phyloP scores from a whole-genome alignment of 2,329 filamentous ascomycete genomes.

The Pseudocercospora musae region DNA sequence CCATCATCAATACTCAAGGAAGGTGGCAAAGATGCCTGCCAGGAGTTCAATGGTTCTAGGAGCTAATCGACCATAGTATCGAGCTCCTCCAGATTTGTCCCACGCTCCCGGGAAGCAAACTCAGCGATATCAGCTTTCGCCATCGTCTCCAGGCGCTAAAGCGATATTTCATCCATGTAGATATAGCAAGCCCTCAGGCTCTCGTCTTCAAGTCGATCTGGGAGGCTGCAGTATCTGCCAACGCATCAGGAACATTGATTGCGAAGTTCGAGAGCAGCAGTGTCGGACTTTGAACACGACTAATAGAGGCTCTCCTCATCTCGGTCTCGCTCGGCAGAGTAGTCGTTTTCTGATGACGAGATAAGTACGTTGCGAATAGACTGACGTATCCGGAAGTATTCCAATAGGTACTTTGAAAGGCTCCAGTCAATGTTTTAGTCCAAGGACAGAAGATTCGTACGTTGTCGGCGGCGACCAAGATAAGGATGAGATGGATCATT shows the following conservation, averaged over 20 bases:
- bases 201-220: not conserved
- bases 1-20: not conserved
- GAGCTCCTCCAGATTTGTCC: not conserved
- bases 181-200: not conserved
- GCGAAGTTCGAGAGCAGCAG: no score
- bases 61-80: not conserved
- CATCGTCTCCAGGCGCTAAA: not conserved
- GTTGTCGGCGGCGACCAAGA: no score
- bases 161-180: not conserved
- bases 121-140: not conserved
- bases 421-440: no score
- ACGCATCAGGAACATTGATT: no score
- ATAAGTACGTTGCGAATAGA: slow-evolving; percentile 1
- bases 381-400: not conserved
- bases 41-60: not conserved
- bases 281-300: not conserved
- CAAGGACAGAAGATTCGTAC: no score
- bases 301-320: not conserved
- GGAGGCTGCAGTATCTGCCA: not conserved
- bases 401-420: not conserved
- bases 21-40: not conserved
- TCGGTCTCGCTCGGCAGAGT: not conserved
- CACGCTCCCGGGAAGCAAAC: not conserved
- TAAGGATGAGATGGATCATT: no score
- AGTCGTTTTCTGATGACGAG: not conserved